Evolutionary conservation across 1,139 yeast species (phyloP), one percentile per base, ranked within the genome.

Genomic region (Lodderomyces margitis): DNA sequence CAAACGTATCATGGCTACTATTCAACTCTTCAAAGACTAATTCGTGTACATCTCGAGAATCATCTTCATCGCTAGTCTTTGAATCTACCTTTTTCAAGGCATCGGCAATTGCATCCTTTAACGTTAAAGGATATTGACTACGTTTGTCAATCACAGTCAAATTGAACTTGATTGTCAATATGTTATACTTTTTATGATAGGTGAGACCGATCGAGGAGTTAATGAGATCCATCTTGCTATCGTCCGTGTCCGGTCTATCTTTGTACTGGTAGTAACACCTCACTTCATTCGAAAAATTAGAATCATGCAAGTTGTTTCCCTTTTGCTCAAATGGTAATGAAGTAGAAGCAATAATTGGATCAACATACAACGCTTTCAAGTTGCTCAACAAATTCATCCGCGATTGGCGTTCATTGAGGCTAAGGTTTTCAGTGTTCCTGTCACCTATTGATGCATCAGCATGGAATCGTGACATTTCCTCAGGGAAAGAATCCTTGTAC

Each of bases 331-430:
- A 69, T 36, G 62, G 63, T 33, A 62, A 53, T 15, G 60, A 62
- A 41, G 59, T 46, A 38, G 69, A 52, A 31, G 73, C 74, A 46
- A 70, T 59, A 36, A 70, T 58, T 32, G 75, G 75, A 43, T 70
- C 74, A 34, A 70, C 51, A 48, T 63, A 71, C 37, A 70, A 63
- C 38, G 62, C 61, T 42, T 59, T 59, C 43, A 71, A 60, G 46
- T 66, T 64, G 37, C 61, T 66, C 50, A 68, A 56, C 33, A 71
- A 53, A 45, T 64, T 58, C 39, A 63, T 62, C 34, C 74, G 61
- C 45, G 62, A 62, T 52, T 68, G 73, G 39, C 60, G 58, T 46
- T 70, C 77, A 44, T 52, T 57, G 7, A 46, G 37, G 21, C 41
- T 36, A 35, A 43, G 53, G 34, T 42, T 39, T 10, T 38, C 38